Conservation (phyloP, 306 rosid species). For the Citrullus colocynthis region DNA sequence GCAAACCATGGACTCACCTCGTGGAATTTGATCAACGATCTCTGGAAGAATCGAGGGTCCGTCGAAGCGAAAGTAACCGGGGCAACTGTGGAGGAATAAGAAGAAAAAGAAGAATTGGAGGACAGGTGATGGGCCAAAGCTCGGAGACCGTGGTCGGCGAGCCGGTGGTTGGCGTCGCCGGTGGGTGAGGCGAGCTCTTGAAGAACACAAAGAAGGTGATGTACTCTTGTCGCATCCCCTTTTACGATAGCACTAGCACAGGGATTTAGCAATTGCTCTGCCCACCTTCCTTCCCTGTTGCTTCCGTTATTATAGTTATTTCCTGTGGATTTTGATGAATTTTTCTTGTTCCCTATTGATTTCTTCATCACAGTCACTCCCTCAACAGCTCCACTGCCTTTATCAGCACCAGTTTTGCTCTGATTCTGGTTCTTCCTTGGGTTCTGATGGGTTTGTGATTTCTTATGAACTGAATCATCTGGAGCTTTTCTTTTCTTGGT, state of each 20-base stretch:
- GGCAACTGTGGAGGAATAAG: constrained; percentile 17
- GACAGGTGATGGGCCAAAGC: constrained; percentile 50
- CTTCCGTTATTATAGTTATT: constrained; percentile 44
- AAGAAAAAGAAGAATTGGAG: constrained; percentile 15
- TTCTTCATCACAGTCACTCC: constrained; percentile 26
- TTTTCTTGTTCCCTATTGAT: constrained; percentile 41
- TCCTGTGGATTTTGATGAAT: constrained; percentile 31
- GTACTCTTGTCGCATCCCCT: constrained; percentile 55
- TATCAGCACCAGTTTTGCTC: constrained; percentile 15
- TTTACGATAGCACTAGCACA: constrained; percentile 54
- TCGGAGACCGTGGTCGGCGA: constrained; percentile 59
- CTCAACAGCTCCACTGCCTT: constrained; percentile 21
- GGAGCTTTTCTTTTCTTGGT: constrained; percentile 48
- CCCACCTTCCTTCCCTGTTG: constrained; percentile 90
- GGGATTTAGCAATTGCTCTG: constrained; percentile 82
- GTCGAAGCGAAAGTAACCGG: constrained; percentile 43
- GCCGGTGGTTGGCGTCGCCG: constrained; percentile 82
- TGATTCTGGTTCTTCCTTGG: constrained; percentile 24
- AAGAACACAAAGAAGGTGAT: constrained; percentile 71
- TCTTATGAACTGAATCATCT: constrained; percentile 20
- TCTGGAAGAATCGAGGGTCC: constrained; percentile 52
- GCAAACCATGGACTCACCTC: constrained; percentile 96
- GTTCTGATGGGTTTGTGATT: constrained; percentile 22
- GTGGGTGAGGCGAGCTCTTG: constrained; percentile 64
- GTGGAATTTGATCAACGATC: constrained; percentile 56